These are phyloP conservation scores for Raphanus sativus DNA, from an alignment of 345 rosid genomes.

Conservation along the genomic window DNA sequence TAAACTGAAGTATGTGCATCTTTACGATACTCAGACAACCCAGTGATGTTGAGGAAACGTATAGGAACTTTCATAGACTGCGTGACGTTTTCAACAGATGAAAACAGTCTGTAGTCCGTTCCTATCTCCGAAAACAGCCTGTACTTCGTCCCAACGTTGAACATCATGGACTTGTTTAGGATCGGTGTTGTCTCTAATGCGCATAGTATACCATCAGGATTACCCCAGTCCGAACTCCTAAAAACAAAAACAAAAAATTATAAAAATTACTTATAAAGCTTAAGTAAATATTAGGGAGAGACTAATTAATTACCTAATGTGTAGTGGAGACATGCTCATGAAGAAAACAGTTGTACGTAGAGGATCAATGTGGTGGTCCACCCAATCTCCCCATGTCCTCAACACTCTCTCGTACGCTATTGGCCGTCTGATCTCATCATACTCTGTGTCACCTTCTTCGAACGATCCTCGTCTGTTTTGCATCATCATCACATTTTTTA, in stretches of 20 bases:
- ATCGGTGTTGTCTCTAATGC: conserved; percentile 63
- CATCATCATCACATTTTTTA: conserved; percentile 39
- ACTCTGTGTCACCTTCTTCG: conserved; percentile 65
- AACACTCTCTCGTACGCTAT: conserved; percentile 63
- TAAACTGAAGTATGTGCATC: conserved; percentile 85
- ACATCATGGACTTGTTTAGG: conserved; percentile 40
- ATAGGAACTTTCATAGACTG: conserved; percentile 50
- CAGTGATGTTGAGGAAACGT: conserved; percentile 60
- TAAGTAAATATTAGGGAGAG: not conserved
- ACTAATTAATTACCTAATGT: conserved; percentile 58
- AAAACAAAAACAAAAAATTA: not conserved
- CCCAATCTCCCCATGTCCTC: conserved; percentile 80
- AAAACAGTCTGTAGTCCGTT: conserved; percentile 58
- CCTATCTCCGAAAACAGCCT: conserved; percentile 44
- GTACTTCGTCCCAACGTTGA: conserved; percentile 18
- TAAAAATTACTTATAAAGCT: not conserved
- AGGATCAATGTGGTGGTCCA: conserved; percentile 77
- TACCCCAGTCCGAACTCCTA: conserved; percentile 90
- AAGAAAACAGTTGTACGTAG: conserved; percentile 80
- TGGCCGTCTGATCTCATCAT: conserved; percentile 77
- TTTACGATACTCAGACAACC: conserved; percentile 70
- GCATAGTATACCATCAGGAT: conserved; percentile 73
- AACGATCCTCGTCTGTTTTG: conserved; percentile 76
- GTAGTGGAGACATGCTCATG: conserved; percentile 89
- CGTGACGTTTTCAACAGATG: conserved; percentile 49